phyloP scores from a whole-genome alignment of 192 early-diverging fungal species.

The Coemansia biformis region DNA sequence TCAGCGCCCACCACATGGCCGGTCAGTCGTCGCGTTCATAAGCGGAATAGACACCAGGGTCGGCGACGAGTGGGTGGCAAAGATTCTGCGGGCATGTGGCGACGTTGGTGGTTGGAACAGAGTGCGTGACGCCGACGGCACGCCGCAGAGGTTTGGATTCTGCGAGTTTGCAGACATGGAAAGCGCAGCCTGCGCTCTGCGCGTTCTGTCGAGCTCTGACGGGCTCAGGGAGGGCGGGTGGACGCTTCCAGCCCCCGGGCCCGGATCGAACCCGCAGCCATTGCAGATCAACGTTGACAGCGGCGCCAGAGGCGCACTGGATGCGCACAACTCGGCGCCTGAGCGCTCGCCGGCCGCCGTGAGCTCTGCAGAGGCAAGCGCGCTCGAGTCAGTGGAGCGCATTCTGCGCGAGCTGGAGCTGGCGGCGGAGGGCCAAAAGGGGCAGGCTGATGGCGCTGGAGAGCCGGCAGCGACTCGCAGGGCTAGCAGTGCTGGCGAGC shows the following conservation, averaged over 20 bases:
- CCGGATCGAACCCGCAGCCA: background rate
- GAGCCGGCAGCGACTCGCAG: constrained; percentile 1
- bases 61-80: constrained; percentile 24
- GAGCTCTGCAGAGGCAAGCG: background rate
- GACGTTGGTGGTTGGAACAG: constrained; percentile 27
- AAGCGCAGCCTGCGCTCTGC: constrained; percentile 15
- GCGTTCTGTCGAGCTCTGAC: constrained; percentile 12
- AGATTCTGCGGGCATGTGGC: constrained; percentile 26
- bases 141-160: constrained; percentile 41
- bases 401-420: constrained; percentile 2
- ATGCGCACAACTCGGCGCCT: background rate
- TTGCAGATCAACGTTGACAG: constrained; percentile 13
- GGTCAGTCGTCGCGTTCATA: constrained; percentile 19
- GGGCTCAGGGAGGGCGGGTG: constrained; percentile 1
- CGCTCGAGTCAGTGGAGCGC: background rate
- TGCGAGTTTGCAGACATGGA: constrained; percentile 29
- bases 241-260: constrained; percentile 1
- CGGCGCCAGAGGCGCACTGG: constrained; percentile 3
- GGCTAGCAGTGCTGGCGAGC: too few species aligned
- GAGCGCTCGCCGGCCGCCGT: too few species aligned
- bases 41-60: constrained; percentile 16
- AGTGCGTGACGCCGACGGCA: constrained; percentile 15
- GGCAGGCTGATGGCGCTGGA: background rate
- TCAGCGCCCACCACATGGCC: background rate
- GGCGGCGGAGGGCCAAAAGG: background rate